phyloP scores from a whole-genome alignment of 1,139 yeast species.

The Scheffersomyces titani region DNA sequence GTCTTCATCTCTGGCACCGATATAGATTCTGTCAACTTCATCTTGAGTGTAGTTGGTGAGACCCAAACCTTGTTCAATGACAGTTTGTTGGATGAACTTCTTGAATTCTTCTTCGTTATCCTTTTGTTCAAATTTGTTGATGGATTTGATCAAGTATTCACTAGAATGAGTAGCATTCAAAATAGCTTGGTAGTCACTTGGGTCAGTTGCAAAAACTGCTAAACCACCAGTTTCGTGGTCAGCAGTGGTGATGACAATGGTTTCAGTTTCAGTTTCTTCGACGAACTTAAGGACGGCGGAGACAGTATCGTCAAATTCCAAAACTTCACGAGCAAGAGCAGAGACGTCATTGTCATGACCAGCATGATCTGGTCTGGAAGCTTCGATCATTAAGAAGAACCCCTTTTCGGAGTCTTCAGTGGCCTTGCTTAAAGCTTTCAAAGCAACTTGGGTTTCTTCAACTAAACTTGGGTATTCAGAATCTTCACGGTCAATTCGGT shows the following conservation, averaged over 20 bases:
- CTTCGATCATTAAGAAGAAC: conserved; percentile 79
- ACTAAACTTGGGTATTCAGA: conserved; percentile 67
- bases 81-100: conserved; percentile 48
- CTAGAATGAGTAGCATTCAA: conserved; percentile 70
- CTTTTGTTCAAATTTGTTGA: conserved; percentile 23
- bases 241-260: conserved; percentile 73
- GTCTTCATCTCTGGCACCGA: conserved; percentile 10
- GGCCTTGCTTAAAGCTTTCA: conserved; percentile 63
- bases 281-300: conserved; percentile 68
- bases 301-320: conserved; percentile 78
- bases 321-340: conserved; percentile 77
- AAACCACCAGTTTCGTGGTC: conserved; percentile 95
- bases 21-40: conserved; percentile 42
- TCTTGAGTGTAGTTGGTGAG: conserved; percentile 52
- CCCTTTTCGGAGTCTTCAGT: conserved; percentile 72
- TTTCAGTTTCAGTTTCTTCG: conserved; percentile 63
- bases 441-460: conserved; percentile 71
- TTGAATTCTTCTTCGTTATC: conserved; percentile 30
- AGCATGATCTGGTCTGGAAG: conserved; percentile 89
- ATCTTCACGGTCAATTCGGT: conserved; percentile 70
- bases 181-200: conserved; percentile 51
- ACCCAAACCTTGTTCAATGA: conserved; percentile 61
- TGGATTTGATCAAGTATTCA: conserved; percentile 53
- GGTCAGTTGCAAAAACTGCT: conserved; percentile 69
- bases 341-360: conserved; percentile 90